Evolutionary conservation across 208 protist genomes (phyloP).

Genomic region (Balamuthia mandrillaris): DNA sequence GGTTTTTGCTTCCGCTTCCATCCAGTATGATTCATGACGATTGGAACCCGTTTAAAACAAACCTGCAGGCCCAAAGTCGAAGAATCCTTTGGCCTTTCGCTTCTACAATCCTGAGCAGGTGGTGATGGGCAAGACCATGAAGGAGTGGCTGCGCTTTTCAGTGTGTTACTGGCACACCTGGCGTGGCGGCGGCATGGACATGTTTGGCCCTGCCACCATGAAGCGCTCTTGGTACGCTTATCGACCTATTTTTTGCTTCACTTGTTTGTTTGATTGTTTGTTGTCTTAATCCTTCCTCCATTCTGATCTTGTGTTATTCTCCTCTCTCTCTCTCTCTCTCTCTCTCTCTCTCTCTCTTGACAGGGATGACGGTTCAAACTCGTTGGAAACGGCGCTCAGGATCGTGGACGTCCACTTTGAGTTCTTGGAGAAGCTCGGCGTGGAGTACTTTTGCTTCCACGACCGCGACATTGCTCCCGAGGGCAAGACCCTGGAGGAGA

Average conservation of each 20-base stretch:
- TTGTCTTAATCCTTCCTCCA: background rate
- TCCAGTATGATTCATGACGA: too few relatives aligned
- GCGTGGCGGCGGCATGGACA: slow-evolving; percentile 35
- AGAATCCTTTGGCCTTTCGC: slow-evolving; percentile 34
- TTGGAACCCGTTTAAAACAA: too few relatives aligned
- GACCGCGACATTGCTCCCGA: slow-evolving; percentile 51
- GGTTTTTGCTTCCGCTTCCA: too few relatives aligned
- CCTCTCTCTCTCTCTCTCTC: background rate
- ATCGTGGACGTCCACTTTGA: slow-evolving; percentile 36
- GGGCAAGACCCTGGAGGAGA: slow-evolving; percentile 42
- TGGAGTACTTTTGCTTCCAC: slow-evolving; percentile 56
- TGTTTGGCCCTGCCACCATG: slow-evolving; percentile 5
- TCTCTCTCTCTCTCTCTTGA: background rate
- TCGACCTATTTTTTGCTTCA: background rate
- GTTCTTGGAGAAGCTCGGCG: slow-evolving; percentile 44
- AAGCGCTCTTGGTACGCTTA: background rate
- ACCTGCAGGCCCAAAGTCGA: background rate
- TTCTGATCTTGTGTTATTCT: background rate
- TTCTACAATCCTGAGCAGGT: slow-evolving; percentile 48
- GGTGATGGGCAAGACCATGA: slow-evolving; percentile 38
- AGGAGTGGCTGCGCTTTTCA: slow-evolving; percentile 45
- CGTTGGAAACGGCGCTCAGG: slow-evolving; percentile 14
- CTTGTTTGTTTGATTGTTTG: background rate
- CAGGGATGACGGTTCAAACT: slow-evolving; percentile 43
- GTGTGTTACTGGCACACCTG: slow-evolving; percentile 54